Base-by-base conservation (phyloP, 345 rosid genomes). In the Bruguiera sexangula region DNA sequence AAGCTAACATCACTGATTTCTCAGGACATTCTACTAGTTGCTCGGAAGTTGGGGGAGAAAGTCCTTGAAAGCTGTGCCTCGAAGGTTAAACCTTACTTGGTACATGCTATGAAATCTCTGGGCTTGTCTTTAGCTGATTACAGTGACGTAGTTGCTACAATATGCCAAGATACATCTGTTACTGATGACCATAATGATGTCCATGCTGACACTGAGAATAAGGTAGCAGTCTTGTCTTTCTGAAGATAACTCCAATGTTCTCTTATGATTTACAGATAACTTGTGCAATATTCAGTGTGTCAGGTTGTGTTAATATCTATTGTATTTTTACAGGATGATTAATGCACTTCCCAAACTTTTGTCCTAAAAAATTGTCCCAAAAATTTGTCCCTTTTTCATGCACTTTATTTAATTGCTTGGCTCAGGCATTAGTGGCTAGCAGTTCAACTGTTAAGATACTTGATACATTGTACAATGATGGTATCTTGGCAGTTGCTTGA, bases 71-170 rank as follows among this genome's bases (percentile, higher is more conserved):
- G 59, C 69, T 92, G 84, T 84, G 88, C 90, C 22, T 66, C 77
- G 63, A 92, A 87, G 83, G 81, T 96, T 63, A 89, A 84, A 72
- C 87, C 87, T 16, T 87, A 79, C 84, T 68, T 96, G 75, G 74
- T 72, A 20, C 81, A 76, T 68, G 91, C 92, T 63, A 80, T 90
- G 69, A 80, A 81, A 70, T 80, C 83, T 24, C 80, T 78, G 69
- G 88, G 85, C 39, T 72, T 80, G 61, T 77, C 89, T 43, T 29
- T 84, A 52, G 86, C 82, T 59, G 87, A 89, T 66, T 96, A 88
- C 80, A 77, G 85, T 72, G 68, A 81, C 27, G 77, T 86, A 36
- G 86, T 90, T 78, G 81, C 81, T 76, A 84, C 88, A 11, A 85
- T 92, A 68, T 90, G 92, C 83, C 82, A 78, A 70, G 91, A 78